Evolutionary conservation across 2,329 filamentous ascomycete species (phyloP), one percentile per base, ranked within the genome.

Genomic region (Cladosporium sp.): DNA sequence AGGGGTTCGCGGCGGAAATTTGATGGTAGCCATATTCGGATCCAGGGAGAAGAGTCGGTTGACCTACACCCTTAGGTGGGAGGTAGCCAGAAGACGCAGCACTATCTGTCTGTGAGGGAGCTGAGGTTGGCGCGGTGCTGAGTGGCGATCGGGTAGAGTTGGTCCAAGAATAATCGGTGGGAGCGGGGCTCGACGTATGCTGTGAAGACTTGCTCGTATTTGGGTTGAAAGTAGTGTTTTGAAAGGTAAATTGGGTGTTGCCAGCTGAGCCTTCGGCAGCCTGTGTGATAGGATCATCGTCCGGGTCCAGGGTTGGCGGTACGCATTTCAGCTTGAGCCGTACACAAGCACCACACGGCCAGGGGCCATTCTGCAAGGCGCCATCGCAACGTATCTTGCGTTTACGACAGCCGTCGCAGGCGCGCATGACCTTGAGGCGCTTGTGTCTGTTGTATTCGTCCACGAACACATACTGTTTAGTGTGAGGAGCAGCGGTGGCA

Each of bases 391-490:
- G 97, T 77, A 99, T 99, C 80, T 99, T 99, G 75, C 94, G 88
- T 79, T 93, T 90, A 68, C 94, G 87, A 77, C 94, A 98, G 68
- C 94, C 94, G 81, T 97, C 94, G 79, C 94, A 98, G 65, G 94
- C 95, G 83, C 95, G 90, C 93, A 97, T 97, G 62, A 97, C 94
- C 85, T 98, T 98, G 69, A 98, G 83, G 73, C 94, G 88, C 81
- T 98, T 98, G 80, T 98, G 95, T 70, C 95, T 90, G 82, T 98
- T 98, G 80, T 98, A 95, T 79, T 98, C 94, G 79, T 98, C 94
- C 66, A 98, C 95, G 77, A 98, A 98, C 74, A 98, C 95, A 91
- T 97, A 98, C 79, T 97, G 94, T 83, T 93, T 94, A 76, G 94
- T 91, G 68, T 91, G 92, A 79, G 93, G 91, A 73, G 90, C 85